Conservation (phyloP, 2,329 filamentous ascomycete species). For the Alternaria postmessia region DNA sequence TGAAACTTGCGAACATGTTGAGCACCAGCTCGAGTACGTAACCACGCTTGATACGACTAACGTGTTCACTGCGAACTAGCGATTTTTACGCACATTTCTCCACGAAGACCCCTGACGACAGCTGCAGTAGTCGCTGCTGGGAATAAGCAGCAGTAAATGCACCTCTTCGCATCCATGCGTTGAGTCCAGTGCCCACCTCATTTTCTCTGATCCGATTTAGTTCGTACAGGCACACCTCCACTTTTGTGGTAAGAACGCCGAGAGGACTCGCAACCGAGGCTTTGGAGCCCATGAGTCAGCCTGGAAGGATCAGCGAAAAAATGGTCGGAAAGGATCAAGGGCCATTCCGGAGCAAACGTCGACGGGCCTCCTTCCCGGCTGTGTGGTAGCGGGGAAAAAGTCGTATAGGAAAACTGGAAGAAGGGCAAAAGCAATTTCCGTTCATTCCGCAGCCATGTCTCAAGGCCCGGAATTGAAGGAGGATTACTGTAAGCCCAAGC, state of each 20-base stretch:
- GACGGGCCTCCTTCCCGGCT: slow-evolving; percentile 33
- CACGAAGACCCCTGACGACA: slow-evolving; percentile 11
- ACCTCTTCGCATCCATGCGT: slow-evolving; percentile 2
- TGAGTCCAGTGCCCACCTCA: slow-evolving; percentile 3
- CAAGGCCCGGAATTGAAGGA: slow-evolving; percentile 15
- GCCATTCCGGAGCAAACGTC: slow-evolving; percentile 25
- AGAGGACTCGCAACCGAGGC: slow-evolving; percentile 10
- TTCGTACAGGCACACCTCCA: slow-evolving; percentile 21
- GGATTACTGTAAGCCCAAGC: background rate
- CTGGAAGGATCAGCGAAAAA: slow-evolving; percentile 20
- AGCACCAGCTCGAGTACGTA: slow-evolving; percentile 8
- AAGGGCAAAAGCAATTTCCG: slow-evolving; percentile 18
- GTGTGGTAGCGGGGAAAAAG: slow-evolving; percentile 31
- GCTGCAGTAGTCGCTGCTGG: slow-evolving; percentile 12
- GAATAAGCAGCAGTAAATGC: slow-evolving; percentile 13
- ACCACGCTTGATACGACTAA: slow-evolving; percentile 11
- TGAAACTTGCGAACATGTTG: slow-evolving; percentile 5
- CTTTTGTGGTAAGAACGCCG: slow-evolving; percentile 13
- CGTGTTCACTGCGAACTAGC: slow-evolving; percentile 20
- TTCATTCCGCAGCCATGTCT: slow-evolving; percentile 14
- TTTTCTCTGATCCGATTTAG: slow-evolving; percentile 10
- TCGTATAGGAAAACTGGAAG: slow-evolving; percentile 5
- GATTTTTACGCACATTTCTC: slow-evolving; percentile 14
- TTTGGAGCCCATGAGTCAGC: slow-evolving; percentile 12
- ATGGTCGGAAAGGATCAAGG: slow-evolving; percentile 22